Evolutionary conservation across 2,329 filamentous ascomycete species (phyloP).

Genomic region (Cercospora sp.): DNA sequence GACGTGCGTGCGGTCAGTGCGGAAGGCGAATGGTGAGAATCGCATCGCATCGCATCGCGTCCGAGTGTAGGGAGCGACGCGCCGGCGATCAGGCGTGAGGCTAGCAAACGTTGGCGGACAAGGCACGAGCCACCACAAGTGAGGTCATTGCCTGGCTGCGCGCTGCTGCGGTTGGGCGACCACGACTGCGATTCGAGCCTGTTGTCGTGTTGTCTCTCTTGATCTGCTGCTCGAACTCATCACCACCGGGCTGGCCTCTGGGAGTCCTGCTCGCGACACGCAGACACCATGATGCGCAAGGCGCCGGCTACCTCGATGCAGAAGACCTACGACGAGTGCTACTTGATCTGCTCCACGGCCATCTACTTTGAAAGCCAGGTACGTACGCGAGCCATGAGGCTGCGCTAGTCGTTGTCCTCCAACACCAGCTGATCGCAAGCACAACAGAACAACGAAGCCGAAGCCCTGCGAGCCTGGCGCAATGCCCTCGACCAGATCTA

Average conservation of each 20-base stretch:
- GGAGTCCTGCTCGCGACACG: neutral
- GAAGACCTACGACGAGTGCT: slow-evolving; percentile 97
- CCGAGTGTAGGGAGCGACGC: neutral
- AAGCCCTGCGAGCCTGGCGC: slow-evolving; percentile 89
- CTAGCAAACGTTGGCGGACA: neutral
- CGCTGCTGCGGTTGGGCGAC: slow-evolving; percentile 9
- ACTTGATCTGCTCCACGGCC: slow-evolving; percentile 89
- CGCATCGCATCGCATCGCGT: neutral
- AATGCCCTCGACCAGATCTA: slow-evolving; percentile 85
- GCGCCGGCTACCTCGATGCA: slow-evolving; percentile 74
- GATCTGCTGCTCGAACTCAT: neutral
- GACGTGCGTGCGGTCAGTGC: neutral
- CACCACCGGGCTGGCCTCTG: neutral
- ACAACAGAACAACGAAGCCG: slow-evolving; percentile 80
- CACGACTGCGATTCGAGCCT: slow-evolving; percentile 1
- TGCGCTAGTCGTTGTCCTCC: neutral
- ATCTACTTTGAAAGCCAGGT: slow-evolving; percentile 96
- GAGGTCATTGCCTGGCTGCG: slow-evolving; percentile 2
- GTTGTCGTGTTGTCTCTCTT: neutral
- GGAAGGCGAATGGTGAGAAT: neutral
- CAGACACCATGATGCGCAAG: slow-evolving; percentile 40
- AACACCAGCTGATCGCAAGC: slow-evolving; percentile 35
- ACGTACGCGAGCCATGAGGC: slow-evolving; percentile 29
- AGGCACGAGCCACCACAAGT: slow-evolving; percentile 4
- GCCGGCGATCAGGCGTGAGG: neutral